Percentiles rank a stretch among this genome's conserved stretches.
Evolutionary conservation across 1,139 yeast genomes (phyloP).

Genomic region (Casaregolazyma suthepensis): DNA sequence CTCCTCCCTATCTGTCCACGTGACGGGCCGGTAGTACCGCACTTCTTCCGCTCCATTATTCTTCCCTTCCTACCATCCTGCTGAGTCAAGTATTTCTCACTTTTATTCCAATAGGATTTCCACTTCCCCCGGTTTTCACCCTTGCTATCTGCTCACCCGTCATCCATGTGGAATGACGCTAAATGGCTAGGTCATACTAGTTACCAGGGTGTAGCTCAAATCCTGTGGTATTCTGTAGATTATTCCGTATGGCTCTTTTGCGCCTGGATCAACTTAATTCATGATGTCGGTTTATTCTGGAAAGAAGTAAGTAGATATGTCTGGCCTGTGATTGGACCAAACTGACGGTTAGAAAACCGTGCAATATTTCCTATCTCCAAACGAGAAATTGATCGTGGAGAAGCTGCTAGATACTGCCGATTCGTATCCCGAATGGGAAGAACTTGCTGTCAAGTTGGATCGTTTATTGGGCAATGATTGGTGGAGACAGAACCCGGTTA

Average conservation of each 20-base stretch:
- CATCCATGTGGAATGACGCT: background rate
- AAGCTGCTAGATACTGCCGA: constrained; percentile 22
- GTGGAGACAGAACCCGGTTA: constrained; percentile 69
- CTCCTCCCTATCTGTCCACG: too few relatives aligned
- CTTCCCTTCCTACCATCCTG: too few relatives aligned
- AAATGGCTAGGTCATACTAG: background rate
- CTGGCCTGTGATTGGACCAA: background rate
- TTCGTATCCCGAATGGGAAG: constrained; percentile 32
- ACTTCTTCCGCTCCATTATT: too few relatives aligned
- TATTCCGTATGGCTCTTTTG: constrained; percentile 19
- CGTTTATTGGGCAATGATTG: constrained; percentile 33
- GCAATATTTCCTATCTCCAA: constrained; percentile 17
- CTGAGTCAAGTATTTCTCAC: too few relatives aligned
- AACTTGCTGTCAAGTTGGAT: constrained; percentile 31
- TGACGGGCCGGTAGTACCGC: too few relatives aligned
- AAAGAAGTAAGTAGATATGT: constrained; percentile 15
- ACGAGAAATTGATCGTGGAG: constrained; percentile 19
- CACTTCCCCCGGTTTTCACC: too few relatives aligned
- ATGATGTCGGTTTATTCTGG: constrained; percentile 27
- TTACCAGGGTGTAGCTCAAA: constrained; percentile 1
- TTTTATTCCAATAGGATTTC: too few relatives aligned
- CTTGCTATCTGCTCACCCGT: background rate
- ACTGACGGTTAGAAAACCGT: constrained; percentile 14
- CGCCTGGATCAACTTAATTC: constrained; percentile 21
- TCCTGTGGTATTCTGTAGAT: constrained; percentile 8